These are phyloP conservation scores for Septoria petroselini DNA, from an alignment of 2,329 filamentous ascomycete genomes.

Conservation along the genomic window DNA sequence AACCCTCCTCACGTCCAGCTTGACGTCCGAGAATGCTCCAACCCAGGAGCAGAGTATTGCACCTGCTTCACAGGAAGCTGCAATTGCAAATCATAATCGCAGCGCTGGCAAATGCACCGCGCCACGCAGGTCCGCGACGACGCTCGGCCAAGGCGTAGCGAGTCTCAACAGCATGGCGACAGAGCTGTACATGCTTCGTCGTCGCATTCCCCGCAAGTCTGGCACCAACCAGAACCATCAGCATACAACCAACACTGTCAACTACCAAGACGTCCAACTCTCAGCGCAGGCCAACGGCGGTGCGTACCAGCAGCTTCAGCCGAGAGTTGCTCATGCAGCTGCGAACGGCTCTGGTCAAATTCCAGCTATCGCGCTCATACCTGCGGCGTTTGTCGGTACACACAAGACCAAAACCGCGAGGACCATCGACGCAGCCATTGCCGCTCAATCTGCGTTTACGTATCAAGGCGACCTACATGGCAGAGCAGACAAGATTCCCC, in stretches of 20 bases:
- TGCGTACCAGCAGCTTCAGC: constrained; percentile 28
- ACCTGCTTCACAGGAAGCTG: too few relatives aligned
- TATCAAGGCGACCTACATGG: constrained; percentile 13
- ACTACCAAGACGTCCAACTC: constrained; percentile 8
- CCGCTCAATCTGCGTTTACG: constrained; percentile 1
- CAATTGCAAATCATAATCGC: too few relatives aligned
- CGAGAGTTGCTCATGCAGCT: constrained; percentile 12
- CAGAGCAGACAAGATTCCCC: not conserved
- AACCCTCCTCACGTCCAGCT: not conserved
- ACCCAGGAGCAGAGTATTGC: too few relatives aligned
- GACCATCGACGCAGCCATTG: constrained; percentile 1
- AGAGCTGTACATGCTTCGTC: constrained; percentile 13
- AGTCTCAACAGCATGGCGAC: constrained; percentile 21
- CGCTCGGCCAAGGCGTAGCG: constrained; percentile 28
- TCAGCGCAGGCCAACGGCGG: constrained; percentile 30
- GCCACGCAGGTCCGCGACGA: not conserved
- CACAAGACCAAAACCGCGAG: constrained; percentile 4
- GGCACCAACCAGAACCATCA: constrained; percentile 9
- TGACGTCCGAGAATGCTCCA: not conserved
- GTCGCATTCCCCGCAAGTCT: constrained; percentile 10
- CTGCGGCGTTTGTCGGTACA: not conserved
- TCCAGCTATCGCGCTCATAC: constrained; percentile 2
- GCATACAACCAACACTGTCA: constrained; percentile 8
- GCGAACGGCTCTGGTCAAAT: not conserved
- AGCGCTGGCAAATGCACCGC: not conserved